Percentiles rank a stretch among this genome's conserved stretches.
Evolutionary conservation across 1,139 yeast genomes (phyloP).

Genomic region (Candida sp.): DNA sequence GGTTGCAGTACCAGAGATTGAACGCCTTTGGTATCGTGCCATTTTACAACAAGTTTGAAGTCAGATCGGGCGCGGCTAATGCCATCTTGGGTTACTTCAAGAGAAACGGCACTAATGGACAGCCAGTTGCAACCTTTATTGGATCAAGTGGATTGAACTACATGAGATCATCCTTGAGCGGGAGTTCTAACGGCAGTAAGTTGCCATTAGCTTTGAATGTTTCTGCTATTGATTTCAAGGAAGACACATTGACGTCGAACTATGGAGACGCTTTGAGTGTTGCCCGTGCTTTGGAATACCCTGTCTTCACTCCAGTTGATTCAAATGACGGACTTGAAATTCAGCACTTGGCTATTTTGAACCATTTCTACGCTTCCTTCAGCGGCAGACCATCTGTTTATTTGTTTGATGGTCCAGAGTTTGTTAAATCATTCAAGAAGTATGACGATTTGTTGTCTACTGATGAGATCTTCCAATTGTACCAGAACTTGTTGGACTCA

Average conservation of each 20-base stretch:
- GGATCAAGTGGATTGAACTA: slow-evolving; percentile 71
- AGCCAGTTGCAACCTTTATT: slow-evolving; percentile 57
- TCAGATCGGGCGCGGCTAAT: slow-evolving; percentile 86
- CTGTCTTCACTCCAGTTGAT: slow-evolving; percentile 74
- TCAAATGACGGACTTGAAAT: slow-evolving; percentile 55
- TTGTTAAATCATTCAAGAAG: slow-evolving; percentile 59
- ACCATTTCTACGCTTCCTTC: slow-evolving; percentile 61
- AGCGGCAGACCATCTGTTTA: slow-evolving; percentile 65
- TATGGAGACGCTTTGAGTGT: slow-evolving; percentile 65
- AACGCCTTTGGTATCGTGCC: slow-evolving; percentile 65
- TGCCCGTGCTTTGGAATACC: slow-evolving; percentile 68
- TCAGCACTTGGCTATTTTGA: slow-evolving; percentile 70
- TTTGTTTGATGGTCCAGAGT: slow-evolving; percentile 83
- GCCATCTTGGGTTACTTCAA: slow-evolving; percentile 75
- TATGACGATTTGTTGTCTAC: slow-evolving; percentile 50
- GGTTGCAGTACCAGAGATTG: slow-evolving; percentile 58
- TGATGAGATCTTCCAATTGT: slow-evolving; percentile 45
- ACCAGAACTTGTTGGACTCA: slow-evolving; percentile 37
- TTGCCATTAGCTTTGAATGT: slow-evolving; percentile 75
- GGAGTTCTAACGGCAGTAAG: slow-evolving; percentile 35
- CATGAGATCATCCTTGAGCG: slow-evolving; percentile 58
- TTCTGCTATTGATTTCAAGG: slow-evolving; percentile 73
- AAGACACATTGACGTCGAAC: slow-evolving; percentile 63
- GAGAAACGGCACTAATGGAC: slow-evolving; percentile 42
- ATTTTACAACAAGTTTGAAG: slow-evolving; percentile 62